Conservation (phyloP, 371 early-diverging fungal species). For the Entomophthora muscae region DNA sequence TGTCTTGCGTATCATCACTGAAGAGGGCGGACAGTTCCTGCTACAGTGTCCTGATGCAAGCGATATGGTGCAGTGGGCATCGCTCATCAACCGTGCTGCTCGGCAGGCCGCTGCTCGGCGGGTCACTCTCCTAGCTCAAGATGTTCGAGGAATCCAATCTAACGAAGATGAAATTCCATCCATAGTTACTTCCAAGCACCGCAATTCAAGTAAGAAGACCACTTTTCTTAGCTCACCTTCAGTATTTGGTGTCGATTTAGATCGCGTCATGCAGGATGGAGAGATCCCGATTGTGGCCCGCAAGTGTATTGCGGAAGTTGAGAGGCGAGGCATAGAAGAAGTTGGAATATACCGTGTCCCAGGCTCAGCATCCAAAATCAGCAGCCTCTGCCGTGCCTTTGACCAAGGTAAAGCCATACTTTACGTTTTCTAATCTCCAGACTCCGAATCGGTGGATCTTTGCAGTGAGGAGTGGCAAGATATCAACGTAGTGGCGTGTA, state of each 20-base stretch:
- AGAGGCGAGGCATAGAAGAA: conserved; percentile 55
- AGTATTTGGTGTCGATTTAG: conserved; percentile 46
- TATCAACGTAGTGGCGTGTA: conserved; percentile 75
- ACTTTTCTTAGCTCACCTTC: not conserved
- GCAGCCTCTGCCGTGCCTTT: conserved; percentile 34
- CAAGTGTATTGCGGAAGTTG: conserved; percentile 58
- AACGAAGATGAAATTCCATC: not conserved
- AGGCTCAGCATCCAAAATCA: conserved; percentile 45
- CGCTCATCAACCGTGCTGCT: conserved; percentile 47
- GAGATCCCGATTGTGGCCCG: conserved; percentile 35
- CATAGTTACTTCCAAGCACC: not conserved
- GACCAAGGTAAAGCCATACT: conserved; percentile 26
- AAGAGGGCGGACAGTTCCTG: conserved; percentile 63
- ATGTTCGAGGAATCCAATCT: not conserved
- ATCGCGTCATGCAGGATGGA: conserved; percentile 34
- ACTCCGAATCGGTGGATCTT: conserved; percentile 32
- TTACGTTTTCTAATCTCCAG: conserved; percentile 6
- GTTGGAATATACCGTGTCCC: conserved; percentile 70
- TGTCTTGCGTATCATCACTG: conserved; percentile 66
- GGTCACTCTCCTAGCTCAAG: conserved; percentile 13
- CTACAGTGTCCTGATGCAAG: conserved; percentile 48
- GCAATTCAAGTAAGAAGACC: conserved; percentile 16
- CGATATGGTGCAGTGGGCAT: conserved; percentile 65
- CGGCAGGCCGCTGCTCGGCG: conserved; percentile 48
- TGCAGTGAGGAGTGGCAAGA: conserved; percentile 48